Percentiles rank a stretch among this genome's conserved stretches.
Evolutionary conservation across 2,329 filamentous ascomycete genomes (phyloP).

Genomic region (Sporothrix mexicana): DNA sequence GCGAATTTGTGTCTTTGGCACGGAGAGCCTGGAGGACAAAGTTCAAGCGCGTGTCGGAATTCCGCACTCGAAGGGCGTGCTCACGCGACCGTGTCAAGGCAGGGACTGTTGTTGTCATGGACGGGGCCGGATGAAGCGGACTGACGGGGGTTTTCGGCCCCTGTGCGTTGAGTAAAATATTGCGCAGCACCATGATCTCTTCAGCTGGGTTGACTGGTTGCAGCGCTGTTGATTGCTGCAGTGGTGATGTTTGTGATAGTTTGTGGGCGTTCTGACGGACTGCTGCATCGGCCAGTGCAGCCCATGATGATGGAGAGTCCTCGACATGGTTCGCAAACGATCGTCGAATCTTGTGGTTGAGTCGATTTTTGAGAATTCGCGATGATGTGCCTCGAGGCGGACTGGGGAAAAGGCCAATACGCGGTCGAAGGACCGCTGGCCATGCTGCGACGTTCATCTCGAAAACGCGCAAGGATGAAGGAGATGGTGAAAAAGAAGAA

Average conservation of each 20-base stretch:
- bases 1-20: not conserved
- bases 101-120: not conserved
- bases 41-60: not conserved
- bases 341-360: constrained; percentile 38
- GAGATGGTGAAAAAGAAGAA: too few species aligned
- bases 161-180: not conserved
- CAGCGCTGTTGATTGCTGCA: too few species aligned
- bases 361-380: constrained; percentile 40
- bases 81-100: not conserved
- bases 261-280: not conserved
- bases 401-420: constrained; percentile 37
- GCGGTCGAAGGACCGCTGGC: constrained; percentile 40
- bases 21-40: constrained; percentile 16
- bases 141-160: not conserved
- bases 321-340: constrained; percentile 2
- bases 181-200: constrained; percentile 3
- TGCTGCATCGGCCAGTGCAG: not conserved
- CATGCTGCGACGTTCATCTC: constrained; percentile 16
- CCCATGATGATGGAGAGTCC: not conserved
- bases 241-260: too few species aligned
- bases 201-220: not conserved
- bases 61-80: not conserved
- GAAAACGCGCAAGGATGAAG: not conserved
- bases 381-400: constrained; percentile 41
- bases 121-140: not conserved